These are phyloP conservation scores for Corymbia citriodora DNA, from an alignment of 441 rosid species.

Conservation along the genomic window DNA sequence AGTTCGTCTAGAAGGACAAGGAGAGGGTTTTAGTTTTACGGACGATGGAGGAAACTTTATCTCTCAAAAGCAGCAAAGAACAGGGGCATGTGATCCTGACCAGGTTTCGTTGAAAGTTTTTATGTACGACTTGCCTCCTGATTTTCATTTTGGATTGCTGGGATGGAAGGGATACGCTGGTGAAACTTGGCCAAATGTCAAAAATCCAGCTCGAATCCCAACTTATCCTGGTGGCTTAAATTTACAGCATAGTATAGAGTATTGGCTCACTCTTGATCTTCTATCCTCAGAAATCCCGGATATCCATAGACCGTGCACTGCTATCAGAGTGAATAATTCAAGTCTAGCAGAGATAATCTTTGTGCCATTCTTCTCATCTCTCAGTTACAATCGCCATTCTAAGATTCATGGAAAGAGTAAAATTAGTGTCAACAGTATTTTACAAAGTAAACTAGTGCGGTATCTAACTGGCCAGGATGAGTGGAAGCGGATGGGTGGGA, in stretches of 20 bases:
- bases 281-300: conserved; percentile 50
- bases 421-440: conserved; percentile 42
- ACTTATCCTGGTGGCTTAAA: conserved; percentile 87
- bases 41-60: background rate
- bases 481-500: conserved; percentile 78
- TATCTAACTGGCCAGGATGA: conserved; percentile 47
- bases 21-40: background rate
- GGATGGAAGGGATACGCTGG: conserved; percentile 59
- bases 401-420: conserved; percentile 54
- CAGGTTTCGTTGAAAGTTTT: conserved; percentile 51
- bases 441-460: conserved; percentile 62
- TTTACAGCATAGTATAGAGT: conserved; percentile 90
- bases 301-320: conserved; percentile 45
- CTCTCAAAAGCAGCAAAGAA: background rate
- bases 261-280: conserved; percentile 92
- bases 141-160: conserved; percentile 83
- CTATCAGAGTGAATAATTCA: conserved; percentile 56
- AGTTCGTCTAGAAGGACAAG: conserved; percentile 1
- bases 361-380: conserved; percentile 86
- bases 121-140: conserved; percentile 86
- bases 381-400: conserved; percentile 82
- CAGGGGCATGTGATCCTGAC: conserved; percentile 15
- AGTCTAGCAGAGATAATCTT: conserved; percentile 66
- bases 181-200: conserved; percentile 65
- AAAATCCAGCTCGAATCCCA: conserved; percentile 36